Evolutionary conservation across 1,284 basidiomycete genomes (phyloP), one percentile per base, ranked within the genome.

Genomic region (Heterobasidion parviporum): DNA sequence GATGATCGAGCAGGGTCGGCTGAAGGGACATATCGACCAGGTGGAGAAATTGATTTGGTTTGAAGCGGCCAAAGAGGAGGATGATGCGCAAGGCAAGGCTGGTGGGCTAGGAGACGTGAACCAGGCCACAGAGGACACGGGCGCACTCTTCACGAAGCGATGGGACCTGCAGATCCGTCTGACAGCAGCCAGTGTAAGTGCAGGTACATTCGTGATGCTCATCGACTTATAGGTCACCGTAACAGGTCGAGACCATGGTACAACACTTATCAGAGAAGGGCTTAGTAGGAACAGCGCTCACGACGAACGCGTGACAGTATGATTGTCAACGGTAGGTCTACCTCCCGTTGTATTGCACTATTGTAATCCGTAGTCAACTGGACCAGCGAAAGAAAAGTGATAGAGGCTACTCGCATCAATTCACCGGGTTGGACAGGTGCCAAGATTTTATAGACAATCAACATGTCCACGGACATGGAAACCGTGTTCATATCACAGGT

Each of bases 1-100:
- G 68, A 98, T 98, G 95, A 96, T 98, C 57, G 92, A 95, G 67
- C 94, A 98, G 71, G 89, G 92, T 8, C 85, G 94, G 60, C 73
- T 98, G 60, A 87, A 88, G 64, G 94, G 90, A 8, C 89, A 84
- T 59, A 96, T 98, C 56, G 94, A 98, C 69, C 95, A 98, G 68
- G 93, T 97, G 3, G 91, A 94, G 57, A 88, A 82, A 60, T 76
- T 97, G 52, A 94, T 97, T 59, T 94, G 90, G 80, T 94, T 97
- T 60, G 92, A 96, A 63, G 84, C 81, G 46, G 79, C 81, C 49
- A 77, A 78, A 50, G 89, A 92, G 65, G 92, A 94, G 60, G 90
- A 92, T 55, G 87, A 92, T 61, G 92, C 89, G 1, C 91, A 94
- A 70, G 92, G 92, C 8, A 94, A 94, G 61, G 93, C 92, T 5